phyloP scores from a whole-genome alignment of 306 rosid species.

The Corylus avellana region DNA sequence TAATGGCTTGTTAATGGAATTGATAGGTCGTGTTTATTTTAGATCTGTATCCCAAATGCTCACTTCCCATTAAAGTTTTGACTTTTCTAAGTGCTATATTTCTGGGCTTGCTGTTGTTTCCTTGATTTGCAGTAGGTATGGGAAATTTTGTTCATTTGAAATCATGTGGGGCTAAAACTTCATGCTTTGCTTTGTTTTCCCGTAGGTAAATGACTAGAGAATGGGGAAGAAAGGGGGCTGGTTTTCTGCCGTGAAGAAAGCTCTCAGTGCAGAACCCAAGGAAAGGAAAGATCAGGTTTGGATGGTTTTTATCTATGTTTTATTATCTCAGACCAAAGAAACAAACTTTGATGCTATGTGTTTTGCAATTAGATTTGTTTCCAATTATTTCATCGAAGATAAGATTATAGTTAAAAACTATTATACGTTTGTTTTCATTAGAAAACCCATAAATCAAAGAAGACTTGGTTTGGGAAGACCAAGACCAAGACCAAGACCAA shows the following conservation, averaged over 20 bases:
- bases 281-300: constrained; percentile 78
- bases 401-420: not conserved
- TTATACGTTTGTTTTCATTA: constrained; percentile 16
- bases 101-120: constrained; percentile 25
- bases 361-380: constrained; percentile 12
- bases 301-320: not conserved
- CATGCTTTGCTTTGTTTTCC: constrained; percentile 16
- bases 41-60: constrained; percentile 19
- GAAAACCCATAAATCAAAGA: constrained; percentile 61
- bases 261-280: constrained; percentile 55
- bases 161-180: constrained; percentile 11
- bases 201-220: constrained; percentile 36
- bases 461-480: constrained; percentile 58
- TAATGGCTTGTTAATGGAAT: constrained; percentile 15
- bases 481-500: not conserved
- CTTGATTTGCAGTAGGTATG: not conserved
- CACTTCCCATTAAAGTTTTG: constrained; percentile 7
- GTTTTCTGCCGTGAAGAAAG: constrained; percentile 80
- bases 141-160: constrained; percentile 13
- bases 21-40: constrained; percentile 8
- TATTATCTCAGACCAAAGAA: not conserved
- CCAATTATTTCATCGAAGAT: not conserved
- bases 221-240: constrained; percentile 96
- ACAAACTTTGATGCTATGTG: not conserved
- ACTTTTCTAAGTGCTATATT: not conserved